Percentiles rank a stretch among this genome's conserved stretches.
These are phyloP conservation scores for Blastomyces silverae DNA, from an alignment of 2,329 filamentous ascomycete genomes.

Conservation along the genomic window DNA sequence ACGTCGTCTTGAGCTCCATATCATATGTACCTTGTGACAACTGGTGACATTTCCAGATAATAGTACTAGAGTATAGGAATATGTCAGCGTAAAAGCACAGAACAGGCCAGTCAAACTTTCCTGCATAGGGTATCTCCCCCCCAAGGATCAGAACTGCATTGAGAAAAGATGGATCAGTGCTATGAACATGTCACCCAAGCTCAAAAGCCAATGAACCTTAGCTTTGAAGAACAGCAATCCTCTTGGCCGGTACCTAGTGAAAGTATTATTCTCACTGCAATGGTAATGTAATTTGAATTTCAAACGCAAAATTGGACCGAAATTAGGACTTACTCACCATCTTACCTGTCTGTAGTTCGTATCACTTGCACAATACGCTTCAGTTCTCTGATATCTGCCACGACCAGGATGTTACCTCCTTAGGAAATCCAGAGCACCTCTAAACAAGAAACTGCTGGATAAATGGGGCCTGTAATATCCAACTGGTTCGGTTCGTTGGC, in stretches of 20 bases:
- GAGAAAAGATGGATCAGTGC: background rate
- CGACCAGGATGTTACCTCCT: background rate
- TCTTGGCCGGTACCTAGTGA: background rate
- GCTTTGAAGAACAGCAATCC: background rate
- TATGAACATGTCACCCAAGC: background rate
- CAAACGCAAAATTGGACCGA: too few relatives aligned
- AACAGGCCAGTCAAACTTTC: background rate
- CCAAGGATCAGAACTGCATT: background rate
- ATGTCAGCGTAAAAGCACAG: background rate
- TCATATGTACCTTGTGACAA: background rate
- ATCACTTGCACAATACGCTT: background rate
- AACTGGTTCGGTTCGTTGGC: background rate
- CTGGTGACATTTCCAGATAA: background rate
- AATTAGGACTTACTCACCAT: background rate
- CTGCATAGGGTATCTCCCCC: background rate
- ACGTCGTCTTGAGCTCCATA: background rate
- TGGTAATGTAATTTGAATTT: background rate
- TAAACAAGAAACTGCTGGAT: background rate
- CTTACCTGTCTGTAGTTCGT: too few relatives aligned
- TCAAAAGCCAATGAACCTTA: background rate
- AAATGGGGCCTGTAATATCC: background rate
- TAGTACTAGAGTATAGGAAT: background rate
- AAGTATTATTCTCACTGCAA: background rate
- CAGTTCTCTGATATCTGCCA: background rate
- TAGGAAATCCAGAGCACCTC: background rate